phyloP scores from a whole-genome alignment of 352 stramenopile species.

The Pythium guiyangense region DNA sequence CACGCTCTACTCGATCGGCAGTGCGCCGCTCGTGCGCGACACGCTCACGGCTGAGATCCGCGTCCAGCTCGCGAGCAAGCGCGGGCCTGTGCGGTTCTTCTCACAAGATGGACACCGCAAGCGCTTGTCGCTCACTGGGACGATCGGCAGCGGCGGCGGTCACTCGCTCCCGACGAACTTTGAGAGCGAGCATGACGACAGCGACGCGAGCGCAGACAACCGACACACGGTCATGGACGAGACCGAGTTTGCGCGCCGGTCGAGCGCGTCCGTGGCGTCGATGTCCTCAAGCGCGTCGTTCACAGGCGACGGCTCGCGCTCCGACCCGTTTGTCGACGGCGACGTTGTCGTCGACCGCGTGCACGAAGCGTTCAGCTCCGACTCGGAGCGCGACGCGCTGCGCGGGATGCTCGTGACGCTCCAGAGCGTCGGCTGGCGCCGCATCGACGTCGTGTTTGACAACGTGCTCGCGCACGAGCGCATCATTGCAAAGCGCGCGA shows the following conservation, averaged over 20 bases:
- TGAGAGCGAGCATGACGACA: conserved; percentile 4
- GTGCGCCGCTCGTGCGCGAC: conserved; percentile 47
- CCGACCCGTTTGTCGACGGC: conserved; percentile 45
- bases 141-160: not conserved
- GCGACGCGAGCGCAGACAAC: not conserved
- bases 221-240: conserved; percentile 12
- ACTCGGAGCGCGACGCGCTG: conserved; percentile 53
- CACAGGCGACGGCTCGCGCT: conserved; percentile 19
- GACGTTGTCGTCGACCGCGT: conserved; percentile 64
- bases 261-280: conserved; percentile 3
- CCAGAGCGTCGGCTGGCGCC: conserved; percentile 68
- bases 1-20: conserved; percentile 46
- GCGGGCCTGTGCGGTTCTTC: conserved; percentile 23
- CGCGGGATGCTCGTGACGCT: conserved; percentile 72
- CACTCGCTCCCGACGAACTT: conserved; percentile 1
- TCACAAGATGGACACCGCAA: conserved; percentile 11
- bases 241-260: conserved; percentile 9
- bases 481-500: conserved; percentile 77
- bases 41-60: conserved; percentile 22
- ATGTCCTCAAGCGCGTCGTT: conserved; percentile 10
- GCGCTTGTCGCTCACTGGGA: conserved; percentile 9
- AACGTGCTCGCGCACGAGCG: conserved; percentile 68
- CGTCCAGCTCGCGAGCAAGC: conserved; percentile 39
- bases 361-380: conserved; percentile 59
- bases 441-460: conserved; percentile 68